Evolutionary conservation across 805 yeast species (phyloP), one percentile per base, ranked within the genome.

Genomic region (Candida piceae): DNA sequence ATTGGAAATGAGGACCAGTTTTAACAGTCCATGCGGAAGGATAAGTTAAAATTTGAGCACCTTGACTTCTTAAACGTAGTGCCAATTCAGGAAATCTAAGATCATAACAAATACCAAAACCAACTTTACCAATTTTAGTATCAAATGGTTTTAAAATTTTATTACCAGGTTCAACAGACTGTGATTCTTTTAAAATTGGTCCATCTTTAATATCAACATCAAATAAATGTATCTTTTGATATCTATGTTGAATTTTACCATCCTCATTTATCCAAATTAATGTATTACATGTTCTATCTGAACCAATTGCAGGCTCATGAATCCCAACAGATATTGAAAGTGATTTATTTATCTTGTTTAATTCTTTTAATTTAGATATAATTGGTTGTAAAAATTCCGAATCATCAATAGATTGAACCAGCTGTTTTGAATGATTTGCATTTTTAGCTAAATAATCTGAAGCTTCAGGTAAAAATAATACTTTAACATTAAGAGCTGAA

Each of bases 21-120:
- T 80, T 78, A 55, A 84, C 74, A 0, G 96, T 93, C 69, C 94
- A 93, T 0, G 97, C 97, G 18, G 94, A 81, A 0, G 98, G 97
- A 50, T 67, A 90, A 3, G 90, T 74, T 27, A 90, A 49, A 16
- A 90, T 64, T 40, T 85, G 72, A 1, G 96, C 95, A 3, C 96
- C 95, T 35, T 63, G 49, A 8, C 74, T 54, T 35, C 95, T 64
- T 24, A 84, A 60, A 28, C 79, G 60, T 24, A 82, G 50, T 1
- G 93, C 79, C 32, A 84, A 62, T 55, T 88, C 96, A 0, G 96
- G 95, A 55, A 87, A 86, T 44, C 97, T 66, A 23, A 87, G 76
- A 60, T 86, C 97, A 59, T 85, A 88, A 59, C 96, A 90, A 23
- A 85, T 83, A 2, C 77, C 83, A 9, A 74, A 58, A 0, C 95